Conservation (phyloP, 768 basidiomycete species). For the Suillus luteus region DNA sequence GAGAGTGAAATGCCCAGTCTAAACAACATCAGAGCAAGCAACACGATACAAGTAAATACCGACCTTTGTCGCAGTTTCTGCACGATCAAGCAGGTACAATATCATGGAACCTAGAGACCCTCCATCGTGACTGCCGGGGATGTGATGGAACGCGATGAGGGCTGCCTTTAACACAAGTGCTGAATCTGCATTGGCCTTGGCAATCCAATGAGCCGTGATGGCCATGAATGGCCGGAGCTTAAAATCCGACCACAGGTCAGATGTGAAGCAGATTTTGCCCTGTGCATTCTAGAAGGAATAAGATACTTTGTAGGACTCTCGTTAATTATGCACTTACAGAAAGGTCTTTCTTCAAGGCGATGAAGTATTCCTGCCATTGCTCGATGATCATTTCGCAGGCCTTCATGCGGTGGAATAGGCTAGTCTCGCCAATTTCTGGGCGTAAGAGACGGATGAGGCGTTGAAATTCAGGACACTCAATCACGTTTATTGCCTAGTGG, state of each 20-base stretch:
- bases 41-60: background rate
- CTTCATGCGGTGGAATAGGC: slow-evolving; percentile 15
- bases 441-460: slow-evolving; percentile 25
- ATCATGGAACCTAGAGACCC: no score
- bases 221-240: slow-evolving; percentile 33
- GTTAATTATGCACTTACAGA: background rate
- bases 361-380: background rate
- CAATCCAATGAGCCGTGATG: slow-evolving; percentile 34
- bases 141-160: slow-evolving; percentile 9
- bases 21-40: slow-evolving; percentile 16
- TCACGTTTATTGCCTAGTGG: no score
- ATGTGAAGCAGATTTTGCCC: slow-evolving; percentile 26
- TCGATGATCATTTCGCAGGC: slow-evolving; percentile 8
- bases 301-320: background rate
- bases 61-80: background rate
- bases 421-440: slow-evolving; percentile 22
- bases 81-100: background rate
- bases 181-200: background rate
- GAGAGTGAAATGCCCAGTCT: slow-evolving; percentile 11
- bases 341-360: slow-evolving; percentile 5
- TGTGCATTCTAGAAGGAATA: slow-evolving; percentile 1
- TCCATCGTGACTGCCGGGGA: no score
- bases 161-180: slow-evolving; percentile 1
- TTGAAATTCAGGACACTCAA: slow-evolving; percentile 17
- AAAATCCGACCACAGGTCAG: slow-evolving; percentile 35